Evolutionary conservation across 78 protist genomes (phyloP).

Genomic region (Emiliania huxleyi): DNA sequence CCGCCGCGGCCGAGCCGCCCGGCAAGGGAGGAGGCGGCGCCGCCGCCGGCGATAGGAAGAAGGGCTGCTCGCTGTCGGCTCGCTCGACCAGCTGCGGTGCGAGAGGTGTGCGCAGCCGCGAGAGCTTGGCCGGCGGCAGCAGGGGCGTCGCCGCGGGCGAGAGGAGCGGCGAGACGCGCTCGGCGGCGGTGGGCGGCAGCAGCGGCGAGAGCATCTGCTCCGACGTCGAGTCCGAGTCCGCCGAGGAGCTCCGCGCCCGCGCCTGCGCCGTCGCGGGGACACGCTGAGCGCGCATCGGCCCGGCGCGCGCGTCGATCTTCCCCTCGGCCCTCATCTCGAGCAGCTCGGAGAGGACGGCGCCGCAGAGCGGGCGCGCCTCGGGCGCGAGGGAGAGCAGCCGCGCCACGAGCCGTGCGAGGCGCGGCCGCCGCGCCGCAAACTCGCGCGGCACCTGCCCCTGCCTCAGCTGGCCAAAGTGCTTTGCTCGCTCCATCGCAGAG

Average conservation of each 20-base stretch:
- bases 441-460: background rate
- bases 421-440: background rate
- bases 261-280: background rate
- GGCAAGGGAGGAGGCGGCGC: background rate
- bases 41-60: background rate
- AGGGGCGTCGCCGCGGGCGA: background rate
- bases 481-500: constrained; percentile 4
- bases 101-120: background rate
- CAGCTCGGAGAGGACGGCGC: background rate
- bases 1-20: background rate
- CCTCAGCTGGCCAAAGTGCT: background rate
- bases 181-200: background rate
- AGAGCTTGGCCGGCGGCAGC: background rate
- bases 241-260: too few relatives aligned
- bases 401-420: background rate
- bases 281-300: background rate
- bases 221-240: background rate
- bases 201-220: background rate
- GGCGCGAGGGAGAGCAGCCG: background rate
- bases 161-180: background rate
- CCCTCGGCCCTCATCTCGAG: background rate
- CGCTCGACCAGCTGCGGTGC: background rate
- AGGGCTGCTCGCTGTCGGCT: background rate
- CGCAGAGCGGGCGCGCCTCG: background rate
- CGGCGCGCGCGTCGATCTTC: background rate